Percentiles rank a stretch among this genome's conserved stretches.
Conservation (phyloP, 176 grass and related monocot species). For the Avena insularis region DNA sequence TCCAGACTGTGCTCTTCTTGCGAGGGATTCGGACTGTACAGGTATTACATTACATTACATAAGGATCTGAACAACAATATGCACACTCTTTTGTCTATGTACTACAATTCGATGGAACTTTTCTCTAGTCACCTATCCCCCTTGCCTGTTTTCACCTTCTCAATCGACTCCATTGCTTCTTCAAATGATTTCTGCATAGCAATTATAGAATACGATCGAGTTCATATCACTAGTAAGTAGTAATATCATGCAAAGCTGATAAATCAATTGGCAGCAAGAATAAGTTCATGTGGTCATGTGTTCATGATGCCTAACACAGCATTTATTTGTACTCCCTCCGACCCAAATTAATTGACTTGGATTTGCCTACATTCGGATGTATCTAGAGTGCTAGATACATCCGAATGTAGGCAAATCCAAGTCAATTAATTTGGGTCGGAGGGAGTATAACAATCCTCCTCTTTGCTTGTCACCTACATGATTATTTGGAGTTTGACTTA, state of each 20-base stretch:
- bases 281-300: background rate
- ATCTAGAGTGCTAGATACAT: too few species aligned
- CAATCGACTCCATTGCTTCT: conserved; percentile 65
- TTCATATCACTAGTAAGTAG: conserved; percentile 19
- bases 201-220: background rate
- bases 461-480: background rate
- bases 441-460: background rate
- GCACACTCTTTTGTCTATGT: conserved; percentile 11
- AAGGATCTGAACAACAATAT: conserved; percentile 22
- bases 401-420: too few species aligned
- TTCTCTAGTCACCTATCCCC: conserved; percentile 30
- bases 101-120: conserved; percentile 5
- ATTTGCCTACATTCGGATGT: too few species aligned
- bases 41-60: background rate
- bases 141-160: conserved; percentile 52
- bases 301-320: background rate
- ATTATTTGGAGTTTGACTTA: background rate
- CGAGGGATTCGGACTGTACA: background rate
- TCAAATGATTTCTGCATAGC: conserved; percentile 75
- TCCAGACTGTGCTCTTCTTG: background rate
- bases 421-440: too few species aligned
- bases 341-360: too few species aligned
- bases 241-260: background rate
- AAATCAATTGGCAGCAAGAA: conserved; percentile 17
- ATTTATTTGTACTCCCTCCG: background rate